Evolutionary conservation across 2,329 filamentous ascomycete species (phyloP), one percentile per base, ranked within the genome.

Genomic region (Diaporthe capsici): DNA sequence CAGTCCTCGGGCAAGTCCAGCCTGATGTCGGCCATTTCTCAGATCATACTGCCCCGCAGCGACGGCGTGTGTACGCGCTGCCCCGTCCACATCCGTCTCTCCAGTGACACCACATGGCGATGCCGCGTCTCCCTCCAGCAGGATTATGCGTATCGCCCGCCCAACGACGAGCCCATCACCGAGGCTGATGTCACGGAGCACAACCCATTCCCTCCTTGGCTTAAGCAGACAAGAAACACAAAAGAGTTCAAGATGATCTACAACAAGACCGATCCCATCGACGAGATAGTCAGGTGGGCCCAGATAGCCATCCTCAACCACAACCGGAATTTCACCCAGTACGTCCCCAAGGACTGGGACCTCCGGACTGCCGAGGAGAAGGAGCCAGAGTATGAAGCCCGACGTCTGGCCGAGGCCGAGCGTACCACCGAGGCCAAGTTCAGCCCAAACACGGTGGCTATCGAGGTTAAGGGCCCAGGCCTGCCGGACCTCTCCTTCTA

Each of bases 1-100:
- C 95, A 98, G 80, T 94, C 91, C 0, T 93, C 95, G 0, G 96
- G 95, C 0, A 98, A 98, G 81, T 95, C 92, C 0, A 95, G 86
- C 39, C 81, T 90, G 7, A 90, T 90, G 89, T 92, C 92, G 17
- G 92, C 90, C 0, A 89, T 94, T 63, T 87, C 89, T 0, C 93
- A 92, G 5, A 92, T 97, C 34, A 92, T 92, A 28, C 90, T 96
- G 0, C 95, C 95, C 0, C 88, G 93, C 2, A 91, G 89, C 55
- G 89, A 90, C 5, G 93, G 93, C 0, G 94, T 93, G 0, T 98
- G 95, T 80, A 98, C 95, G 0, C 86, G 93, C 0, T 97, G 94
- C 75, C 95, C 95, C 0, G 89, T 97, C 0, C 94, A 95, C 73
- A 97, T 98, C 70, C 92, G 94, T 0, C 88, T 95, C 0, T 92